phyloP scores from a whole-genome alignment of 2,329 filamentous ascomycete genomes.

The Venturia oleaginea region DNA sequence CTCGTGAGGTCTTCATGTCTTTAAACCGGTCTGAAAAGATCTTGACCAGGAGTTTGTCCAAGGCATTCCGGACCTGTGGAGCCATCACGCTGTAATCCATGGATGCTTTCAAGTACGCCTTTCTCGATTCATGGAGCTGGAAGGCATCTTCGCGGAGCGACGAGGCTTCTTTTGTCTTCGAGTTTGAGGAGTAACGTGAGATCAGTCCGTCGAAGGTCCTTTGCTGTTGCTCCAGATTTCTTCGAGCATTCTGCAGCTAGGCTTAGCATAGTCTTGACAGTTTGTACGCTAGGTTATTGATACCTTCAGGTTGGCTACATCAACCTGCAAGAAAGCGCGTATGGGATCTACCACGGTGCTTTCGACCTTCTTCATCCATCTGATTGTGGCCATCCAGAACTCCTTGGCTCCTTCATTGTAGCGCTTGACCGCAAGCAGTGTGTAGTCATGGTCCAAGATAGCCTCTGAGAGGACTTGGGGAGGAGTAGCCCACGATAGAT shows the following conservation, averaged over 20 bases:
- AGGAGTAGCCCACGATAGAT: conserved; percentile 67
- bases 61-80: conserved; percentile 70
- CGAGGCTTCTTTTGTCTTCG: conserved; percentile 89
- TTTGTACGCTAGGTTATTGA: neutral
- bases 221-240: conserved; percentile 68
- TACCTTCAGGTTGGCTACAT: conserved; percentile 72
- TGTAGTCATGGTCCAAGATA: conserved; percentile 91
- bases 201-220: conserved; percentile 75
- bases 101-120: conserved; percentile 80
- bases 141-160: conserved; percentile 91
- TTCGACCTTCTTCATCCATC: conserved; percentile 70
- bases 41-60: conserved; percentile 80
- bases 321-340: conserved; percentile 63
- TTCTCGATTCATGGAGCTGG: conserved; percentile 83
- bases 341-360: conserved; percentile 72
- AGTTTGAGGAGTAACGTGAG: conserved; percentile 72
- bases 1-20: conserved; percentile 67
- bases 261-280: neutral
- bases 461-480: conserved; percentile 68
- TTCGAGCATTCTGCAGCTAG: conserved; percentile 51
- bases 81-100: conserved; percentile 89
- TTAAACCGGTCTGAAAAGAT: conserved; percentile 82
- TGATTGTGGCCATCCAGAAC: conserved; percentile 72
- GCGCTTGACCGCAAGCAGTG: conserved; percentile 72
- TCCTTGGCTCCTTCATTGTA: conserved; percentile 80